Base-by-base conservation (phyloP, 169 alveolate genomes). In the Plasmodium gonderi region DNA sequence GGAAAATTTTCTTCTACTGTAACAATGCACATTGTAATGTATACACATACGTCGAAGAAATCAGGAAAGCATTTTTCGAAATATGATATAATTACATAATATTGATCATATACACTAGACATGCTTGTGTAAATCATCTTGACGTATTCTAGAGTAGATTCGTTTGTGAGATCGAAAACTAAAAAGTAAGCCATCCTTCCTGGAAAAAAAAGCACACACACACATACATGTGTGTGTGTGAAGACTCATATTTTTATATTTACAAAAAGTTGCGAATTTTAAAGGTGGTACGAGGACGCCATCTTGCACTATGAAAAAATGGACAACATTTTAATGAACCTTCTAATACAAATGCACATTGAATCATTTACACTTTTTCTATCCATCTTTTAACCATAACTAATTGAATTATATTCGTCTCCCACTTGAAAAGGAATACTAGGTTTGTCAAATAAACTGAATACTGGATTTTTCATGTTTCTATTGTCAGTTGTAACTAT, bases 171-270 rank as follows among this genome's bases (percentile, higher is more conserved):
- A 38, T 89, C 93, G 74, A 89, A 89, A 14, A 89, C 93, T 31
- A 89, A 40, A 31, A 89, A 89, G 42, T 89, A 89, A 12, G 93
- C 93, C 93, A 89, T 89, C 60, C 93, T 68, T 42, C 93, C 93
- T 89, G 38, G 38, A 64, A 49, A 69, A 47, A 44, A 74, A 54
- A 7, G 64, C 31, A 83, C 60, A 29, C 54, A 83, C 49, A 60
- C 40, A 47, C 12, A 47, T 31, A 78, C 40, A 26, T 45, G 36
- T 67, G 26, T 3, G 51, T 11, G 14, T 17, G 9, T 31, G 11
- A n/a, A 51, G 26, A 17, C 42, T 20, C 47, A 9, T 20, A 67
- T 80, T 20, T 68, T 44, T 65, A 26, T 40, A 65, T 31, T 31
- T 14, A 17, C 65, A 20, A 23, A 38, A 29, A 29, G 47, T 33